A percentile compares a stretch with the other conserved stretches of the same genome.
Evolutionary conservation across 83 land plant genomes (phyloP).

Genomic region (Picea abies): DNA sequence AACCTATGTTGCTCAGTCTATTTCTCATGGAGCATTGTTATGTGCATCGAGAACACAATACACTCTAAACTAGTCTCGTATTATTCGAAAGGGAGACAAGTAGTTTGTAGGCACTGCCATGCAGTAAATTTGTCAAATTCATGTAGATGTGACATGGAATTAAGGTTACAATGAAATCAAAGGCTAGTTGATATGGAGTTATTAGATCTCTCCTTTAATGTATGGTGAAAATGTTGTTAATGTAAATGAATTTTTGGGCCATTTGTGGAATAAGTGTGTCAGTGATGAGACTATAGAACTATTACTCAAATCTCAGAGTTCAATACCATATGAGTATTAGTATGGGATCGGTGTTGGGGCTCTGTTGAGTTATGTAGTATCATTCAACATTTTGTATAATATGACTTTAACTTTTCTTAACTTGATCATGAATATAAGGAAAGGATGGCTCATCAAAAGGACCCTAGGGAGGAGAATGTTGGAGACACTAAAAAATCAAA

Average conservation of each 20-base stretch:
- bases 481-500: no score
- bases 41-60: no score
- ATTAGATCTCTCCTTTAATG: conserved; percentile 68
- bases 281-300: background rate
- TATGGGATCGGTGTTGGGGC: conserved; percentile 37
- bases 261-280: conserved; percentile 43
- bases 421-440: no score
- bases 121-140: no score
- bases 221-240: conserved; percentile 65
- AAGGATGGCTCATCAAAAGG: no score
- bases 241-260: conserved; percentile 67
- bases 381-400: conserved; percentile 39
- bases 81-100: no score
- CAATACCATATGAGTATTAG: conserved; percentile 19
- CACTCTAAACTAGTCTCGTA: no score
- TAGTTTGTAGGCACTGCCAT: no score
- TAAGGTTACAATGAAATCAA: conserved; percentile 18
- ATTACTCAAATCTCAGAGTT: conserved; percentile 22
- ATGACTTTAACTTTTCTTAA: conserved; percentile 37
- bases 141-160: no score
- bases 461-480: no score
- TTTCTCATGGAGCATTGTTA: no score
- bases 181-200: conserved; percentile 73
- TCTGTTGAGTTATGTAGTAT: conserved; percentile 28
- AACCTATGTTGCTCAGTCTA: no score